Conservation (phyloP, 768 basidiomycete species). For the Gymnopilus dilepis region DNA sequence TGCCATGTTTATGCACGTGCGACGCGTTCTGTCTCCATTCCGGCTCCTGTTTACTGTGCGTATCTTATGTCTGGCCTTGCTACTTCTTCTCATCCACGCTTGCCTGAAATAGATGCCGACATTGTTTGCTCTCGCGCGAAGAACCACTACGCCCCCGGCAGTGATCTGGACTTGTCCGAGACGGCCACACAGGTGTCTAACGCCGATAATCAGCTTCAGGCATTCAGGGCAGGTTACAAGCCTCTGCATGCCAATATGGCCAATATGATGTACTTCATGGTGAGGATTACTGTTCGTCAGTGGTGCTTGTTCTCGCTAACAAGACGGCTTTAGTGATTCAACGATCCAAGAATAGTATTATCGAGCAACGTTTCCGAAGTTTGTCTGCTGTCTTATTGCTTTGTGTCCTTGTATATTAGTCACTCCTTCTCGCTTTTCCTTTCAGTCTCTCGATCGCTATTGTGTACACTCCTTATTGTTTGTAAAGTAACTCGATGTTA, state of each 20-base stretch:
- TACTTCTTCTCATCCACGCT: not conserved
- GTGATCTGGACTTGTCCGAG: constrained; percentile 63
- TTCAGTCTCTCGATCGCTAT: too few species aligned
- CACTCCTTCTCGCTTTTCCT: not conserved
- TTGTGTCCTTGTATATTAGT: not conserved
- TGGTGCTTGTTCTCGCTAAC: not conserved
- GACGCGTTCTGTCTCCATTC: constrained; percentile 85
- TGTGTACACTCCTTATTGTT: too few species aligned
- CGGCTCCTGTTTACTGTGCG: constrained; percentile 85
- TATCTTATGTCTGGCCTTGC: constrained; percentile 20
- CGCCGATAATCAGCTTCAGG: constrained; percentile 47
- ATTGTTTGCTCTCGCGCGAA: constrained; percentile 83
- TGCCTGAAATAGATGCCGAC: constrained; percentile 66
- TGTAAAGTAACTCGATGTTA: not conserved
- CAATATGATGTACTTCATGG: constrained; percentile 66
- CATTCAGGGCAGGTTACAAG: constrained; percentile 58
- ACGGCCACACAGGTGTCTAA: constrained; percentile 53
- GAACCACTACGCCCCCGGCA: constrained; percentile 76
- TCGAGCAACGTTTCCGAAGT: too few species aligned
- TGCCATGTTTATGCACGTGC: constrained; percentile 84
- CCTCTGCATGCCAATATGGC: constrained; percentile 58
- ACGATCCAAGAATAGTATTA: too few species aligned
- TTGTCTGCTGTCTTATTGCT: not conserved
- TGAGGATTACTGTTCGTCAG: constrained; percentile 20
- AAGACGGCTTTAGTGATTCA: too few species aligned